These are phyloP conservation scores for Nepenthes mirabilis DNA, from an alignment of 148 eudicot genomes.

Conservation along the genomic window DNA sequence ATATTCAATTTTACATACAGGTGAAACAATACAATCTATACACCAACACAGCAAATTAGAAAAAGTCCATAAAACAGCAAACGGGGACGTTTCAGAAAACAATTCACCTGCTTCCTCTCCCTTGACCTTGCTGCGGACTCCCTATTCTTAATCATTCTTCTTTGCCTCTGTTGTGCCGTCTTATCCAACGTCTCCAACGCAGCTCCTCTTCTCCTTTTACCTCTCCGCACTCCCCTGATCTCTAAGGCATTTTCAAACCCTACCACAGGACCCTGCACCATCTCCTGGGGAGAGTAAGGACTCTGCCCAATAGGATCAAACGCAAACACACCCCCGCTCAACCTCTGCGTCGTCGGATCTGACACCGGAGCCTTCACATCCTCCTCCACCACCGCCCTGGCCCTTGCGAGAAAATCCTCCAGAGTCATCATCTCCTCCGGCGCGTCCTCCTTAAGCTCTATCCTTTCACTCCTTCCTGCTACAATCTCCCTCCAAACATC, in stretches of 20 bases:
- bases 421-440: constrained; percentile 63
- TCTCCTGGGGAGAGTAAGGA: constrained; percentile 2
- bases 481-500: constrained; percentile 79
- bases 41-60: constrained; percentile 1
- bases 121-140: constrained; percentile 89
- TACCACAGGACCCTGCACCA: constrained; percentile 10
- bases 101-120: constrained; percentile 79
- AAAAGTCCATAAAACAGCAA: background rate
- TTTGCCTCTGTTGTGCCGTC: constrained; percentile 72
- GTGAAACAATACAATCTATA: background rate
- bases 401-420: constrained; percentile 66
- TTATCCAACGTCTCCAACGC: constrained; percentile 55
- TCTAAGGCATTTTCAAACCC: constrained; percentile 21
- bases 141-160: constrained; percentile 91
- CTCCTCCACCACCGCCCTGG: constrained; percentile 30
- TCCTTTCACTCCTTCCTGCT: constrained; percentile 21
- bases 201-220: constrained; percentile 39
- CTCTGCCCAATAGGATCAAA: constrained; percentile 22
- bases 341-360: constrained; percentile 6
- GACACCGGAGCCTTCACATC: constrained; percentile 17
- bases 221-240: constrained; percentile 31
- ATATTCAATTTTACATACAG: constrained; percentile 6
- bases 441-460: constrained; percentile 36
- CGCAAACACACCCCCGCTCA: constrained; percentile 3
- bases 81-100: background rate